Percentiles rank a stretch among this genome's conserved stretches.
These are phyloP conservation scores for Aspergillus proliferans DNA, from an alignment of 2,329 filamentous ascomycete genomes.

Conservation along the genomic window DNA sequence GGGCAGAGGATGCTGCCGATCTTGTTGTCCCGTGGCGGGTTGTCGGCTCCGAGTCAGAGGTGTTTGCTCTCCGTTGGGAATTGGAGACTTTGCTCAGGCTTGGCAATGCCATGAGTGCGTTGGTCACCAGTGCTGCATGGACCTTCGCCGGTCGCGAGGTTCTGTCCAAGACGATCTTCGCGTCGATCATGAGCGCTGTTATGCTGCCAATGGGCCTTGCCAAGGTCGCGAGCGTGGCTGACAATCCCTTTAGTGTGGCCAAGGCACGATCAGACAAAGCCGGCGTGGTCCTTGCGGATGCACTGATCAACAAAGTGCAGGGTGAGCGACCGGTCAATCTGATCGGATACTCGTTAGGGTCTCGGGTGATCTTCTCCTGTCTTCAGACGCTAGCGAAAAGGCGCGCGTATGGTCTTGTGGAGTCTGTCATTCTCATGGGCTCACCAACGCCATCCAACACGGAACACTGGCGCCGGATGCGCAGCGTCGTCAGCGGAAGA, in stretches of 20 bases:
- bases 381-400: slow-evolving; percentile 69
- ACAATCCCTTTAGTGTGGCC: slow-evolving; percentile 76
- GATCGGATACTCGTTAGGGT: slow-evolving; percentile 75
- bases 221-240: slow-evolving; percentile 61
- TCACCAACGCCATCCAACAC: slow-evolving; percentile 67
- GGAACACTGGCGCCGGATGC: slow-evolving; percentile 68
- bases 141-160: slow-evolving; percentile 64
- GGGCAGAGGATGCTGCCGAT: slow-evolving; percentile 66
- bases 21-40: slow-evolving; percentile 73
- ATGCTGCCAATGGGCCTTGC: slow-evolving; percentile 65
- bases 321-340: slow-evolving; percentile 75
- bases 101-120: slow-evolving; percentile 67
- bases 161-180: slow-evolving; percentile 64
- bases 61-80: slow-evolving; percentile 81
- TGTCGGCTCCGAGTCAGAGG: slow-evolving; percentile 66
- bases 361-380: slow-evolving; percentile 76
- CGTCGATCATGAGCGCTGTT: slow-evolving; percentile 57
- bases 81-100: slow-evolving; percentile 69
- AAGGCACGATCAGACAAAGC: slow-evolving; percentile 74
- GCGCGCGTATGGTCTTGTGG: slow-evolving; percentile 74
- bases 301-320: slow-evolving; percentile 72
- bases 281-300: slow-evolving; percentile 72
- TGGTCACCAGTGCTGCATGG: slow-evolving; percentile 80
- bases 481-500: slow-evolving; percentile 71
- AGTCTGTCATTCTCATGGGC: slow-evolving; percentile 77